Conservation (phyloP, 495 filamentous ascomycete species). For the Podospora anserina region DNA sequence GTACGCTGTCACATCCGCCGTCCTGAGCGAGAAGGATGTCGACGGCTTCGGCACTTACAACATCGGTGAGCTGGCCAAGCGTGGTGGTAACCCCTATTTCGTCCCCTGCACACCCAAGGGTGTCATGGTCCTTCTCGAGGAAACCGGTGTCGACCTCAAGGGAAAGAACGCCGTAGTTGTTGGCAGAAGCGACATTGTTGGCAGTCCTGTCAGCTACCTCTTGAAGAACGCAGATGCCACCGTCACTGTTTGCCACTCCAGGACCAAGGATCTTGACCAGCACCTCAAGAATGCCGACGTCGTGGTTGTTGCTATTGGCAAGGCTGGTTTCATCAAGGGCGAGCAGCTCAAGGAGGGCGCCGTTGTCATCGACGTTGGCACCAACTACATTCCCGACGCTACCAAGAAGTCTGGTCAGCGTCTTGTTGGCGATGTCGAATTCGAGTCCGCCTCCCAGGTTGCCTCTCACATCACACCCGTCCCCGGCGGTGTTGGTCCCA, state of each 20-base stretch:
- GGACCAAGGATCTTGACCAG: constrained; percentile 66
- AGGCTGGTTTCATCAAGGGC: constrained; percentile 82
- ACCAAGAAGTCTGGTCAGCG: constrained; percentile 89
- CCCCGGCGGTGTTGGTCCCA: constrained; percentile 93
- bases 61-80: constrained; percentile 94
- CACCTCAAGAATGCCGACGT: constrained; percentile 84
- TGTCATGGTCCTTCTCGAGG: constrained; percentile 86
- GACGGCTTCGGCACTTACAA: constrained; percentile 93
- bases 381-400: constrained; percentile 92
- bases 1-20: constrained; percentile 81
- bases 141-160: constrained; percentile 73
- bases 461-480: constrained; percentile 97
- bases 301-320: constrained; percentile 86
- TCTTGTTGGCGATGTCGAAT: constrained; percentile 96
- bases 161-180: constrained; percentile 95
- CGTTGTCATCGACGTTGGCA: constrained; percentile 96
- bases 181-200: constrained; percentile 94
- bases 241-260: constrained; percentile 93
- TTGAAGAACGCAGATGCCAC: constrained; percentile 94
- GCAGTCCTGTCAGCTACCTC: constrained; percentile 91
- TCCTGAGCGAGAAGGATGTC: constrained; percentile 92
- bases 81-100: constrained; percentile 82
- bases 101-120: constrained; percentile 94
- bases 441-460: constrained; percentile 76
- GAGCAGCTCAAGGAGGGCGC: constrained; percentile 92